Base-by-base conservation (phyloP, 305 asterid species). In the Solanum chacoense region DNA sequence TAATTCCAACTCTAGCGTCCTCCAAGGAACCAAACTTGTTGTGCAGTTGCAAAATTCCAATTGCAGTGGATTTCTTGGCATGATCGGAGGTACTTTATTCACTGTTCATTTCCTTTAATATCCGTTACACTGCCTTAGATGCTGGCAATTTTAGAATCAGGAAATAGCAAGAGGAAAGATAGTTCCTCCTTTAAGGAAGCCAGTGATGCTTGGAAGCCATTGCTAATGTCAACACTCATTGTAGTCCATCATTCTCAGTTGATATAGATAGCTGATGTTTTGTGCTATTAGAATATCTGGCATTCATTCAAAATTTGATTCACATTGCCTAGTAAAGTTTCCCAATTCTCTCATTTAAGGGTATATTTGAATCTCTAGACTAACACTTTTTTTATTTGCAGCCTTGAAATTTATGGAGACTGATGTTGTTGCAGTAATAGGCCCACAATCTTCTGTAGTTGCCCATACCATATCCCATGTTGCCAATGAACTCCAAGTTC, bases 61-160 rank as follows among this genome's bases (percentile, higher is more conserved):
- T 76, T 97, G 98, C 97, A 95, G 95, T 94, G 98, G 98, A 13
- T 96, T 97, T 90, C 91, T 94, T 91, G 98, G 98, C 92, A 91
- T 96, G 96, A 87, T 94, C 86, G 96, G 94, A 94, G 99, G 99
- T 96, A 92, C 71, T 38, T 87, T 72, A 37, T 12, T 87, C 37
- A 38, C 85, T 36, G 37, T 28, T 42, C 55, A 5, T 84, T 87
- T 24, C 14, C 38, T 14, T 16, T 13, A 34, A 10, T 42, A 65
- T 3, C 28, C 18, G 45, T 28, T 18, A 40, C n/a, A 29, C 67
- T 29, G 55, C 37, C 63, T 36, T 85, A 45, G 86, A 85, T 67
- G 87, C 87, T 76, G 22, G 40, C 35, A 20, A 85, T 18, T 24
- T 24, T 78, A 84, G 38, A 42, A 69, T 40, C 31, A 84, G 24